Conservation (phyloP, 164 flowering plant genomes). For the Dillenia turbinata region DNA sequence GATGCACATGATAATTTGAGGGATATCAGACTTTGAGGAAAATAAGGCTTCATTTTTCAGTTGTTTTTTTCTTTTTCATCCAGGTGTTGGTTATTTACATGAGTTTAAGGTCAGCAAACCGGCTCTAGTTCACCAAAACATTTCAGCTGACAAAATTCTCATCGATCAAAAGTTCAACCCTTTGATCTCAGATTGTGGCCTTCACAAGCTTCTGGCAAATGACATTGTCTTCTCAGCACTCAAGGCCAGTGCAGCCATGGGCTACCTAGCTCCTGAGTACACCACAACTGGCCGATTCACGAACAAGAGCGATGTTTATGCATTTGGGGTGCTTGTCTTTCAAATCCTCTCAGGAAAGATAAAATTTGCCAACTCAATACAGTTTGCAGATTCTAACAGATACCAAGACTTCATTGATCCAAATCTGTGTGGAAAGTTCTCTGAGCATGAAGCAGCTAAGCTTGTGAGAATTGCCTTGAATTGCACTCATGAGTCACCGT, state of each 20-base stretch:
- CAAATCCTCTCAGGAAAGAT: constrained; percentile 53
- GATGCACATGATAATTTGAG: too few species aligned
- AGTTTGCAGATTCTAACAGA: constrained; percentile 27
- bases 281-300: constrained; percentile 55
- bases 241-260: constrained; percentile 60
- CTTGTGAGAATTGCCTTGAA: constrained; percentile 40
- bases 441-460: constrained; percentile 44
- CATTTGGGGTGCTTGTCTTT: constrained; percentile 54
- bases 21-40: too few species aligned
- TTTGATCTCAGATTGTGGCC: constrained; percentile 41
- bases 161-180: constrained; percentile 40
- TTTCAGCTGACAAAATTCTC: constrained; percentile 52
- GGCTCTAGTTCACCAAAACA: constrained; percentile 51
- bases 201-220: constrained; percentile 48
- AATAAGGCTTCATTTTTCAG: too few species aligned
- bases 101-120: constrained; percentile 35
- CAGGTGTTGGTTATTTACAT: constrained; percentile 57
- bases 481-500: constrained; percentile 49
- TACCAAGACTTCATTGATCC: constrained; percentile 40
- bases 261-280: constrained; percentile 63
- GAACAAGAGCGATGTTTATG: constrained; percentile 54
- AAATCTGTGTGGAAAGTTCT: constrained; percentile 46
- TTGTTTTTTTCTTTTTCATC: not conserved
- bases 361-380: constrained; percentile 22
- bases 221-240: constrained; percentile 49